phyloP scores from a whole-genome alignment of 2,329 filamentous ascomycete genomes.

The Lachnellula arida region DNA sequence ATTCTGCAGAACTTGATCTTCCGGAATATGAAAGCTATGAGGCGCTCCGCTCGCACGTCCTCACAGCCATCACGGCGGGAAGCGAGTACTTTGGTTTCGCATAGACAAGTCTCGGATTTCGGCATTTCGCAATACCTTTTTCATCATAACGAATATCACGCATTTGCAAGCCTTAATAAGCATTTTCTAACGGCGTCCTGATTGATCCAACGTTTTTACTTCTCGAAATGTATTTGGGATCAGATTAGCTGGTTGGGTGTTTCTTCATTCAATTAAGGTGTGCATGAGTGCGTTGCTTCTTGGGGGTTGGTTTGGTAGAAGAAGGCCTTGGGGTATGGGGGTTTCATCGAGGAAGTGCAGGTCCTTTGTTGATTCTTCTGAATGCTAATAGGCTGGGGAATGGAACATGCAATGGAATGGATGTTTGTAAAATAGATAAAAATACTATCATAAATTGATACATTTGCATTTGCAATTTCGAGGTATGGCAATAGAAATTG shows the following conservation, averaged over 20 bases:
- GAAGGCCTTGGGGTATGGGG: not conserved
- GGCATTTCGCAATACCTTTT: conserved; percentile 17
- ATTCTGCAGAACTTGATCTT: conserved; percentile 77
- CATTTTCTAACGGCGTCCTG: conserved; percentile 30
- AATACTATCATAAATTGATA: not conserved
- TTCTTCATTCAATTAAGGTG: not conserved
- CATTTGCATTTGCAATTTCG: too few relatives aligned
- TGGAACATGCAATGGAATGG: not conserved
- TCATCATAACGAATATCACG: conserved; percentile 21
- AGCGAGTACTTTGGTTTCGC: conserved; percentile 98
- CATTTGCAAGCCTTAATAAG: conserved; percentile 30
- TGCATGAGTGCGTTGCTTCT: conserved; percentile 9
- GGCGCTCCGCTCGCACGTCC: conserved; percentile 75
- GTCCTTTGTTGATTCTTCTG: conserved; percentile 24
- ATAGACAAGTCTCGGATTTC: conserved; percentile 41
- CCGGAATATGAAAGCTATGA: conserved; percentile 98
- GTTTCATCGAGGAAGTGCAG: conserved; percentile 33
- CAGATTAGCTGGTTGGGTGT: conserved; percentile 2
- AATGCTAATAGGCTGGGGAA: too few relatives aligned
- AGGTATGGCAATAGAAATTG: not conserved
- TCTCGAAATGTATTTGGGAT: conserved; percentile 19
- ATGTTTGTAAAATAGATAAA: not conserved
- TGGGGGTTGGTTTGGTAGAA: conserved; percentile 8
- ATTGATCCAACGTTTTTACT: conserved; percentile 9
- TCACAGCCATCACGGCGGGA: conserved; percentile 95